A percentile compares a stretch with the other conserved stretches of the same genome.
These are phyloP conservation scores for Trypanosoma platydactyli DNA, from an alignment of 208 protist species.

Conservation along the genomic window DNA sequence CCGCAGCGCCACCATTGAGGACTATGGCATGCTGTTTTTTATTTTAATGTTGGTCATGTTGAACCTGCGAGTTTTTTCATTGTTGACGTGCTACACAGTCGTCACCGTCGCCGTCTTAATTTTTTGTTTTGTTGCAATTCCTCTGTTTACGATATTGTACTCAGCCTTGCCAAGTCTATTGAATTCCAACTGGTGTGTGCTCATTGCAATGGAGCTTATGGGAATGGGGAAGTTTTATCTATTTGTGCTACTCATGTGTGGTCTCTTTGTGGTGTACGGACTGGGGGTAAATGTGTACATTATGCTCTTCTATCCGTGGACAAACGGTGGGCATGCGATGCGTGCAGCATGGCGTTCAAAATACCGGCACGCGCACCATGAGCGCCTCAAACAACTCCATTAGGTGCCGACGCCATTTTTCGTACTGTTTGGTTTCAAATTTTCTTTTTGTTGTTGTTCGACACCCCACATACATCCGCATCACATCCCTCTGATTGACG, in stretches of 20 bases:
- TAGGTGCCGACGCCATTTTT: no score
- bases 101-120: no score
- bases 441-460: no score
- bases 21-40: slow-evolving; percentile 71
- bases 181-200: slow-evolving; percentile 61
- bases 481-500: no score
- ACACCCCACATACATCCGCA: no score
- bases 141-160: no score
- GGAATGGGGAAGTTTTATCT: slow-evolving; percentile 40
- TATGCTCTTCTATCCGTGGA: slow-evolving; percentile 59
- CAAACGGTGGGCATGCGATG: slow-evolving; percentile 57
- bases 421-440: no score
- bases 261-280: slow-evolving; percentile 55
- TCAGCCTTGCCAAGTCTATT: no score
- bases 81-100: no score
- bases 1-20: slow-evolving; percentile 45
- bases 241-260: slow-evolving; percentile 47
- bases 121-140: no score
- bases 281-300: slow-evolving; percentile 64
- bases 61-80: slow-evolving; percentile 60
- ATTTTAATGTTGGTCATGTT: slow-evolving; percentile 64
- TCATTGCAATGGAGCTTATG: slow-evolving; percentile 50
- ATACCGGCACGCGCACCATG: no score
- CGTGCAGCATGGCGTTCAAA: slow-evolving; percentile 40
- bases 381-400: no score